Conservation (phyloP, 2,329 filamentous ascomycete species). For the Trichoderma guizhouense region DNA sequence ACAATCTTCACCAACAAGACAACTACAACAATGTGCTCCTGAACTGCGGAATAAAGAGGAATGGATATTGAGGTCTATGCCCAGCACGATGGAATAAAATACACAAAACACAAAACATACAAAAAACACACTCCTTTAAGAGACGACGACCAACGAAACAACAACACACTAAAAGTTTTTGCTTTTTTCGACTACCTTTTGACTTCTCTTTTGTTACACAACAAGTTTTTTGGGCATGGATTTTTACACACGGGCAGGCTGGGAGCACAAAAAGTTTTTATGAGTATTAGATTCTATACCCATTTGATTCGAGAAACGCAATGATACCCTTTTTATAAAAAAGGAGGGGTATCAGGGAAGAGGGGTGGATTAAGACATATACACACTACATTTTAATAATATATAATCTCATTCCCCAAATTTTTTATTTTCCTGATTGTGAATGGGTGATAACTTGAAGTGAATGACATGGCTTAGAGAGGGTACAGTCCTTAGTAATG, state of each 20-base stretch:
- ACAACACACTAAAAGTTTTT: slow-evolving; percentile 5
- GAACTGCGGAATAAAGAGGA: background rate
- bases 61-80: background rate
- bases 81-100: background rate
- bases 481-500: background rate
- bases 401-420: background rate
- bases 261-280: slow-evolving; percentile 15
- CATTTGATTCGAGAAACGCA: slow-evolving; percentile 1
- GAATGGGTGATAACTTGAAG: background rate
- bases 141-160: background rate
- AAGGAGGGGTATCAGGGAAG: background rate
- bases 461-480: background rate
- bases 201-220: background rate
- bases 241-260: background rate
- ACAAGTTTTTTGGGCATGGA: background rate
- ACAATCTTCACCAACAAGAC: background rate
- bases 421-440: background rate
- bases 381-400: background rate
- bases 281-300: slow-evolving; percentile 16
- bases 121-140: background rate
- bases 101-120: background rate
- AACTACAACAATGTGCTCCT: background rate
- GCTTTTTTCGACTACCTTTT: background rate
- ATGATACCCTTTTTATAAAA: background rate
- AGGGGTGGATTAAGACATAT: background rate